A percentile compares a stretch with the other conserved stretches of the same genome.
Conservation (phyloP, 495 filamentous ascomycete species). For the Aspergillus cavernicola region DNA sequence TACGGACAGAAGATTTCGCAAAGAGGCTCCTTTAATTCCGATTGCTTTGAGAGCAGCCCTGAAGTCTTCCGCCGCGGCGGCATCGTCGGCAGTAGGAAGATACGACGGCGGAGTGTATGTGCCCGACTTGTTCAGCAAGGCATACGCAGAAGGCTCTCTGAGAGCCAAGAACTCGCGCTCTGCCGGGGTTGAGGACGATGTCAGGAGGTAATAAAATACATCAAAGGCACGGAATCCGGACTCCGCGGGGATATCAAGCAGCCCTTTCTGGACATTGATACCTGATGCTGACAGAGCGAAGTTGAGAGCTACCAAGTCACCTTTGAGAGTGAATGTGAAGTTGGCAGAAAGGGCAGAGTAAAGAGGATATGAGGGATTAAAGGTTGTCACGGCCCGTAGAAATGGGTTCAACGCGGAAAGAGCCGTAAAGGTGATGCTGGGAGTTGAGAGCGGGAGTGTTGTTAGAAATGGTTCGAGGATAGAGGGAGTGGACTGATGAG, state of each 20-base stretch:
- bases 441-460: slow-evolving; percentile 73
- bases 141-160: slow-evolving; percentile 72
- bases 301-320: slow-evolving; percentile 69
- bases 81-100: slow-evolving; percentile 90
- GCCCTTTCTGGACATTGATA: slow-evolving; percentile 76
- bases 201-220: slow-evolving; percentile 95
- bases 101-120: slow-evolving; percentile 88
- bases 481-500: slow-evolving; percentile 85
- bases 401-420: slow-evolving; percentile 80
- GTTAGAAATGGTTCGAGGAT: slow-evolving; percentile 76
- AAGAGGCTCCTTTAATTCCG: slow-evolving; percentile 82
- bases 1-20: slow-evolving; percentile 75
- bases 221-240: slow-evolving; percentile 91
- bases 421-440: slow-evolving; percentile 67
- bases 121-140: slow-evolving; percentile 72
- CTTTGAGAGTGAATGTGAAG: slow-evolving; percentile 75
- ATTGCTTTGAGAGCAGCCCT: slow-evolving; percentile 76
- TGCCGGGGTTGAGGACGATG: slow-evolving; percentile 80
- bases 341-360: slow-evolving; percentile 78
- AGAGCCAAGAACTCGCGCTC: slow-evolving; percentile 90
- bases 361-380: slow-evolving; percentile 79
- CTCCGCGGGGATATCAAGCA: slow-evolving; percentile 76
- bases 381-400: slow-evolving; percentile 78
- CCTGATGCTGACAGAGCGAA: slow-evolving; percentile 82
- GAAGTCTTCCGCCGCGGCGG: slow-evolving; percentile 90